Conservation (phyloP, 768 basidiomycete genomes). For the Kwoniella sp. region DNA sequence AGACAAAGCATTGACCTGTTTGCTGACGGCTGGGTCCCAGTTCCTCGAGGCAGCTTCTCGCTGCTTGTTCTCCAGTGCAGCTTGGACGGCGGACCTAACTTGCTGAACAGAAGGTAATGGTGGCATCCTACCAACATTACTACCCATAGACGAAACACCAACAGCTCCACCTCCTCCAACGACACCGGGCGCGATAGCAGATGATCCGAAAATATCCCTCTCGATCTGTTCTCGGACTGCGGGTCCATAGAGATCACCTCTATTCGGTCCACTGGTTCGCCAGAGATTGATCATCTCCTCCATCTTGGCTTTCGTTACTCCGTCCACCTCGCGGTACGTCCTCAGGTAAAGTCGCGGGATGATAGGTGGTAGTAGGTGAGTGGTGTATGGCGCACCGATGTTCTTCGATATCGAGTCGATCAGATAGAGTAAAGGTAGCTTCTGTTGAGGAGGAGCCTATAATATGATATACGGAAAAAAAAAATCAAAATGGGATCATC, state of each 20-base stretch:
- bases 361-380: conserved; percentile 71
- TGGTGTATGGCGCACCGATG: conserved; percentile 87
- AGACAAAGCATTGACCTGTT: conserved; percentile 74
- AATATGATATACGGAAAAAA: not conserved
- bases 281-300: conserved; percentile 96
- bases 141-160: conserved; percentile 2
- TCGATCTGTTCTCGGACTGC: conserved; percentile 81
- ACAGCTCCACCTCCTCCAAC: not conserved
- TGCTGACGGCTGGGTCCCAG: conserved; percentile 68
- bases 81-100: conserved; percentile 80
- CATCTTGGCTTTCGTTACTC: conserved; percentile 84
- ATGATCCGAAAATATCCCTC: conserved; percentile 56
- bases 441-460: conserved; percentile 85
- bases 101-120: conserved; percentile 67
- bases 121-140: conserved; percentile 20
- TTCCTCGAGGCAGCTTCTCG: conserved; percentile 71
- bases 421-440: conserved; percentile 90
- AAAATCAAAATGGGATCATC: conserved; percentile 27
- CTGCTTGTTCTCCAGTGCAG: conserved; percentile 78
- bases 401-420: conserved; percentile 98
- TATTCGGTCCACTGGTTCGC: conserved; percentile 79
- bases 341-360: conserved; percentile 82
- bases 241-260: conserved; percentile 80
- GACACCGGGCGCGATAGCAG: not conserved
- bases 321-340: conserved; percentile 84